Conservation (phyloP, 1,284 basidiomycete species). For the Ustilago loliicola region DNA sequence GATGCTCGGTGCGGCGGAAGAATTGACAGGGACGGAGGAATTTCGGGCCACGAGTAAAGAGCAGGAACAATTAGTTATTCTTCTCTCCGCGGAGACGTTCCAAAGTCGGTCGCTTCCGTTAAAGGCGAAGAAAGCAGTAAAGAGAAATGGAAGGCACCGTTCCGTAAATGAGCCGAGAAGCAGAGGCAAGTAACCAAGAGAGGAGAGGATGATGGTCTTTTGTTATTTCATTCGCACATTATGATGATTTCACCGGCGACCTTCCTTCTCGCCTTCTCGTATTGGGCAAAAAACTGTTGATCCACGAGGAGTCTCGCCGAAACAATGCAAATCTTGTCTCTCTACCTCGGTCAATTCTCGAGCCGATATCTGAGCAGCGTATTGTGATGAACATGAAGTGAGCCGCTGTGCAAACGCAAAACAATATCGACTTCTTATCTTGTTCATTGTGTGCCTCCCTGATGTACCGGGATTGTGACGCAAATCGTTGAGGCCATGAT, state of each 20-base stretch:
- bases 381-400: not conserved
- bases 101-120: not conserved
- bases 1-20: slow-evolving; percentile 2
- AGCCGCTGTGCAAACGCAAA: too few relatives aligned
- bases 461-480: too few relatives aligned
- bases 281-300: not conserved
- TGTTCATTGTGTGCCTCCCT: too few relatives aligned
- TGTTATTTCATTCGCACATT: not conserved
- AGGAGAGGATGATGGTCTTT: not conserved
- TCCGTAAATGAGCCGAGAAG: not conserved
- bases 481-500: too few relatives aligned
- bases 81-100: not conserved
- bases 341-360: slow-evolving; percentile 16
- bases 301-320: slow-evolving; percentile 29
- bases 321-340: not conserved
- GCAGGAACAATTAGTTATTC: not conserved
- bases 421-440: too few relatives aligned
- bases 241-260: slow-evolving; percentile 22
- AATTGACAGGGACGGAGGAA: slow-evolving; percentile 10
- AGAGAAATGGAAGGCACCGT: not conserved
- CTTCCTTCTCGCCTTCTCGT: not conserved
- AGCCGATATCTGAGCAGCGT: slow-evolving; percentile 2
- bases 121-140: too few relatives aligned
- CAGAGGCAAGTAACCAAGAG: not conserved
- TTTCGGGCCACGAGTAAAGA: slow-evolving; percentile 8